Base-by-base conservation (phyloP, 805 yeast species). In the Candida yuanshanica region DNA sequence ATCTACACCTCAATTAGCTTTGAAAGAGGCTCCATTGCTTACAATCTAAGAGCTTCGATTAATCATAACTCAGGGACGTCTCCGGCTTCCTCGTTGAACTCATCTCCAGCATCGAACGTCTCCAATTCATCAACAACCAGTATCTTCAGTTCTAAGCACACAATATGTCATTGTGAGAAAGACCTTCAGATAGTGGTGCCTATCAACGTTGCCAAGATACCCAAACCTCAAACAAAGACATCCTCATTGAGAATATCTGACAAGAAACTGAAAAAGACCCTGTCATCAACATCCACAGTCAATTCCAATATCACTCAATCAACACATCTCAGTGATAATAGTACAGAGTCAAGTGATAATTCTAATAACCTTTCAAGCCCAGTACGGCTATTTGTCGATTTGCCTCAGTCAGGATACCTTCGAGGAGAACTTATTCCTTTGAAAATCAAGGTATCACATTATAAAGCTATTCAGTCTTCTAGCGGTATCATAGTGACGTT, bases 391-490 rank as follows among this genome's bases (percentile, higher is more conserved):
- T 53, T 68, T 4, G 73, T 79, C 7, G 67, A 68, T 22, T 44
- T 73, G 6, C 72, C 87, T 1, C 72, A 74, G 33, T 66, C 81
- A 31, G 97, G 96, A 0, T 88, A 72, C 53, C 63, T 85, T 1
- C 70, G 89, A 24, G 96, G 96, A 20, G 96, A 89, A 55, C 56
- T 72, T 2, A 75, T 90, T 1, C 93, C 95, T 1, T 73, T 90
- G 11, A 80, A 77, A 51, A 64, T 90, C 23, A 62, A 69, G 21
- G 67, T 89, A 33, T 69, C 75, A 36, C 96, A 89, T 59, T 74
- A 83, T 49, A 82, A 83, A 59, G 75, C 77, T 43, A 70, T 86
- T 23, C 79, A 79, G 51, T 82, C 81, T 49, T 62, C 82, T 12
- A 76, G 77, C 33, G 95, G 95, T 0, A 69, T 88, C 3, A 83